Evolutionary conservation across 2,329 filamentous ascomycete genomes (phyloP), one percentile per base, ranked within the genome.

Genomic region (Xylaria sp.): DNA sequence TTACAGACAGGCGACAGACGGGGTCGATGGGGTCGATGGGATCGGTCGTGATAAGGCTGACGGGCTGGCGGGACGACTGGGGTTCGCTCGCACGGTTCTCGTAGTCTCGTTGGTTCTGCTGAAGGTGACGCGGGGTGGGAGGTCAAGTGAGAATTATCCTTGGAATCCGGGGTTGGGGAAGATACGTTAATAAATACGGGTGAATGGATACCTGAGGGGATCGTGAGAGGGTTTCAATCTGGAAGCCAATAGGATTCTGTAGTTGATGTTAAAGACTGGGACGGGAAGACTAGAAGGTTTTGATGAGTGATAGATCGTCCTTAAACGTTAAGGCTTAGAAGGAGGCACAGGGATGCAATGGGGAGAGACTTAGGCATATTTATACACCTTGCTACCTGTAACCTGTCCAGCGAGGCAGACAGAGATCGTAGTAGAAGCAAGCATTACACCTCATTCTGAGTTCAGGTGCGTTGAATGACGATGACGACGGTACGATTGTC

Each of bases 371-470:
- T 25, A 25, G 23, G 23, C 3, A 25, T 25, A 25, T 25, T 25
- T 25, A 25, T 25, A 25, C 23, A 23, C 46, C 28, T 28, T 28
- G 28, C 28, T 28, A 28, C 28, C 28, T 28, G 28, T 41, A 41
- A 18, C 13, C 12, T 18, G 10, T 37, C 34, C 8, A 37, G 34
- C 34, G 10, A 28, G 23, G 48, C 12, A n/a, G 20, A 18, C 25
- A 23, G 63, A 66, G 28, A 50, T 52, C 6, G 28, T 28, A 28
- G 50, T 28, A 28, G 50, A 51, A 58, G 44, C 52, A 46, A 20
- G 63, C 55, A 54, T 55, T 37, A 54, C 50, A 60, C 46, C 63
- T 65, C 63, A 58, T 44, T 31, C 20, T n/a, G 54, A 44, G 44
- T 34, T 58, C 7, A 58, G n/a, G 34, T 58, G 18, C n/a, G 8